These are phyloP conservation scores for Didymella arachidicola DNA, from an alignment of 2,329 filamentous ascomycete genomes.

Conservation along the genomic window DNA sequence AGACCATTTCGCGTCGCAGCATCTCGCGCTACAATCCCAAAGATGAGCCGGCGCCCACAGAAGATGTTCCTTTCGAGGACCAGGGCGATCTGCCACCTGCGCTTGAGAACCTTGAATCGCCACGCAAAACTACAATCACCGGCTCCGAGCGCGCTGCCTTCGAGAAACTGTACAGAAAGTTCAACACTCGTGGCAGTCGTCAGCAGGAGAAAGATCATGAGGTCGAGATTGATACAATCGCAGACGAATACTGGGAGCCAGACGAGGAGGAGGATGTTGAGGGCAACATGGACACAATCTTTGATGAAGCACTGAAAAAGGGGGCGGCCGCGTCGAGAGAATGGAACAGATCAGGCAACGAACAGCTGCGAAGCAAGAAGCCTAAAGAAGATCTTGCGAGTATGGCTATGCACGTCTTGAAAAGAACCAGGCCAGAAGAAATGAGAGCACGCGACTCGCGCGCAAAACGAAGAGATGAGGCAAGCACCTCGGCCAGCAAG, in stretches of 20 bases:
- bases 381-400: conserved; percentile 22
- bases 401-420: conserved; percentile 28
- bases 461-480: background rate
- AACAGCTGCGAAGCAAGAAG: conserved; percentile 18
- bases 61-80: conserved; percentile 29
- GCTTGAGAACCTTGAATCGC: conserved; percentile 27
- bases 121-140: conserved; percentile 47
- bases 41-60: conserved; percentile 60
- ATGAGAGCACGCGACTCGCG: background rate
- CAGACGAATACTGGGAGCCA: conserved; percentile 44
- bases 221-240: conserved; percentile 39
- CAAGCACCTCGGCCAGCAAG: conserved; percentile 20
- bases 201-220: conserved; percentile 23
- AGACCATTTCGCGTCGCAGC: conserved; percentile 32
- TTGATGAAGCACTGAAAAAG: conserved; percentile 39
- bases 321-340: conserved; percentile 14
- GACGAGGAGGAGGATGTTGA: conserved; percentile 31
- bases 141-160: conserved; percentile 47
- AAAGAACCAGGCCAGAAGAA: conserved; percentile 14
- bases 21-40: conserved; percentile 37
- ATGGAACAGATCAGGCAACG: conserved; percentile 8
- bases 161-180: conserved; percentile 44
- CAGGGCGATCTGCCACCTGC: conserved; percentile 52
- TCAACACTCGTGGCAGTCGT: conserved; percentile 31
- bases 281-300: conserved; percentile 40